Conservation (phyloP, 2,329 filamentous ascomycete species). For the Beauveria sp. region DNA sequence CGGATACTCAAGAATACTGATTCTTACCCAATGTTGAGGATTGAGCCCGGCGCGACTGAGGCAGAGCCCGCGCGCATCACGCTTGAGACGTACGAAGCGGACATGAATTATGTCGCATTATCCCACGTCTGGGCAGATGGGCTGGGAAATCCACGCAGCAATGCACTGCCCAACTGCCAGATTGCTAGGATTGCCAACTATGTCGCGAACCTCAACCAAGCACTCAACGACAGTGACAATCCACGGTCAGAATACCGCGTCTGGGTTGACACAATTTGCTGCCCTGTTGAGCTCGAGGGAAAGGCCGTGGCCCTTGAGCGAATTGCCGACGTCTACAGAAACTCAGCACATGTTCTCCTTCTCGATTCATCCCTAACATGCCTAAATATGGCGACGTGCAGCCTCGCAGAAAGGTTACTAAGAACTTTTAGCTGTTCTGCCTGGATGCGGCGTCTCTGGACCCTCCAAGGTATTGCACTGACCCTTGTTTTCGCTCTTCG, state of each 20-base stretch:
- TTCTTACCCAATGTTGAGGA: slow-evolving; percentile 16
- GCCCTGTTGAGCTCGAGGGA: slow-evolving; percentile 19
- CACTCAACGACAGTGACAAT: not conserved
- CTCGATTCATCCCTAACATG: slow-evolving; percentile 24
- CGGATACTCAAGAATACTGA: slow-evolving; percentile 14
- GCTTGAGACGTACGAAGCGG: slow-evolving; percentile 18
- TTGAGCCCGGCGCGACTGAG: not conserved
- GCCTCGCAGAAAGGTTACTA: slow-evolving; percentile 20
- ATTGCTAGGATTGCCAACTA: slow-evolving; percentile 19
- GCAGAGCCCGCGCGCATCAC: not conserved
- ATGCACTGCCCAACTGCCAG: slow-evolving; percentile 25
- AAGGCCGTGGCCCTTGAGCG: slow-evolving; percentile 24
- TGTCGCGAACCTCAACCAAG: slow-evolving; percentile 15
- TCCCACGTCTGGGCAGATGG: slow-evolving; percentile 32
- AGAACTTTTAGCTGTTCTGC: slow-evolving; percentile 24
- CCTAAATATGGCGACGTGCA: slow-evolving; percentile 14
- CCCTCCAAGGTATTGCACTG: slow-evolving; percentile 23
- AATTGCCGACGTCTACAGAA: slow-evolving; percentile 26
- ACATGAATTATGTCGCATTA: slow-evolving; percentile 24
- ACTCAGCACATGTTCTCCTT: slow-evolving; percentile 25
- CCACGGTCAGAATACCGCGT: slow-evolving; percentile 16
- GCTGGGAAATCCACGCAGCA: slow-evolving; percentile 23
- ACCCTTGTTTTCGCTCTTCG: not conserved
- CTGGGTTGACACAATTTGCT: slow-evolving; percentile 30
- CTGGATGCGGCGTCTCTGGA: slow-evolving; percentile 34